Evolutionary conservation across 1,284 basidiomycete species (phyloP).

Genomic region (Ganoderma lingzhi): DNA sequence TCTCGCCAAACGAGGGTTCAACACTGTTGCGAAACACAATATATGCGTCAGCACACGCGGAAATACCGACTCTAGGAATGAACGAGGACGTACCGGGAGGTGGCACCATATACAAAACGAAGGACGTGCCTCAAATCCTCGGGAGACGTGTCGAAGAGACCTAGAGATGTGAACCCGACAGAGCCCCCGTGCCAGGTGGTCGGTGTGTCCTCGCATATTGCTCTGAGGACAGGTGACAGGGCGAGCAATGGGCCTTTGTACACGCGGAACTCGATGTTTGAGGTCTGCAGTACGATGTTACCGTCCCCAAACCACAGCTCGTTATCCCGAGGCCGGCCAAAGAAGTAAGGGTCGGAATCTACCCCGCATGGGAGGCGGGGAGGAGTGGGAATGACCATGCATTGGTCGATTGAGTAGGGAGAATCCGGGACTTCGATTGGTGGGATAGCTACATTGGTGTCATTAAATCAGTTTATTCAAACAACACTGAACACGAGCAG

Average conservation of each 20-base stretch:
- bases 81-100: background rate
- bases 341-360: background rate
- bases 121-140: background rate
- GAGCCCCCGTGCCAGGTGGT: too few species aligned
- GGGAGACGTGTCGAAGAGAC: background rate
- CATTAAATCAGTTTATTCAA: background rate
- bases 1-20: slow-evolving; percentile 10
- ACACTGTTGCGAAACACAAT: background rate
- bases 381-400: too few species aligned
- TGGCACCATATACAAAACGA: background rate
- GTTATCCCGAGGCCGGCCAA: background rate
- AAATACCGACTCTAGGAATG: background rate
- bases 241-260: slow-evolving; percentile 21
- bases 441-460: background rate
- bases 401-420: too few species aligned
- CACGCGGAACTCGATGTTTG: slow-evolving; percentile 22
- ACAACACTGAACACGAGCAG: background rate
- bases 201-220: background rate
- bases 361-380: background rate
- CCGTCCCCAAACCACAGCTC: slow-evolving; percentile 27
- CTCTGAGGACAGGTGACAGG: background rate
- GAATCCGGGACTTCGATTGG: background rate
- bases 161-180: background rate
- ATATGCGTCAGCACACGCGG: background rate
- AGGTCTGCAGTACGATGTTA: slow-evolving; percentile 14